phyloP scores from a whole-genome alignment of 73 alveolate species.

The Tetrahymena elliotti region DNA sequence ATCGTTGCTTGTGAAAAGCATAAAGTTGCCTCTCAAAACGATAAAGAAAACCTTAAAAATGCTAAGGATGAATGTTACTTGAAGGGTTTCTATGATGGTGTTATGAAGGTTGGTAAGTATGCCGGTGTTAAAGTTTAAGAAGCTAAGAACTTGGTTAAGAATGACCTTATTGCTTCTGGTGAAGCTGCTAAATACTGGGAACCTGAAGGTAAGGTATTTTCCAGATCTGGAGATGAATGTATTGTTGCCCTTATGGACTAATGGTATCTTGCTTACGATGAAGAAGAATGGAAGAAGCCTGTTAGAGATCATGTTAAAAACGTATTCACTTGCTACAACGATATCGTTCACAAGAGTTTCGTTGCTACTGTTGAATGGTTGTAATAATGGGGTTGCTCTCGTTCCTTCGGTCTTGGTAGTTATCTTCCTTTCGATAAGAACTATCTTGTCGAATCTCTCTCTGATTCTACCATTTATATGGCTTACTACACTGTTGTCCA shows the following conservation, averaged over 20 bases:
- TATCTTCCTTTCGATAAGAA: slow-evolving; percentile 93
- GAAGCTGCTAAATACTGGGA: slow-evolving; percentile 91
- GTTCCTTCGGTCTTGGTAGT: slow-evolving; percentile 97
- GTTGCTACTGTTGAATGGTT: slow-evolving; percentile 94
- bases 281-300: slow-evolving; percentile 85
- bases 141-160: slow-evolving; percentile 72
- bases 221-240: slow-evolving; percentile 97
- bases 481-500: slow-evolving; percentile 99
- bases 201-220: slow-evolving; percentile 92
- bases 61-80: slow-evolving; percentile 90
- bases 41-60: slow-evolving; percentile 71
- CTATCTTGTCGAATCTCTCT: slow-evolving; percentile 93
- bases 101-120: slow-evolving; percentile 75
- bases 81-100: slow-evolving; percentile 94
- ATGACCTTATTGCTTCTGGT: slow-evolving; percentile 61
- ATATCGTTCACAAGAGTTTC: slow-evolving; percentile 74
- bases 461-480: slow-evolving; percentile 98
- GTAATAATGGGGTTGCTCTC: slow-evolving; percentile 97
- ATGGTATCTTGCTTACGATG: slow-evolving; percentile 96
- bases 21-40: slow-evolving; percentile 77
- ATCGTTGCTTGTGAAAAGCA: slow-evolving; percentile 67
- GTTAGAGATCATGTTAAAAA: slow-evolving; percentile 78
- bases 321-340: slow-evolving; percentile 82
- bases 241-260: slow-evolving; percentile 97
- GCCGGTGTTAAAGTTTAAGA: slow-evolving; percentile 78